Conservation (phyloP, 345 rosid species). For the Mangifera indica region DNA sequence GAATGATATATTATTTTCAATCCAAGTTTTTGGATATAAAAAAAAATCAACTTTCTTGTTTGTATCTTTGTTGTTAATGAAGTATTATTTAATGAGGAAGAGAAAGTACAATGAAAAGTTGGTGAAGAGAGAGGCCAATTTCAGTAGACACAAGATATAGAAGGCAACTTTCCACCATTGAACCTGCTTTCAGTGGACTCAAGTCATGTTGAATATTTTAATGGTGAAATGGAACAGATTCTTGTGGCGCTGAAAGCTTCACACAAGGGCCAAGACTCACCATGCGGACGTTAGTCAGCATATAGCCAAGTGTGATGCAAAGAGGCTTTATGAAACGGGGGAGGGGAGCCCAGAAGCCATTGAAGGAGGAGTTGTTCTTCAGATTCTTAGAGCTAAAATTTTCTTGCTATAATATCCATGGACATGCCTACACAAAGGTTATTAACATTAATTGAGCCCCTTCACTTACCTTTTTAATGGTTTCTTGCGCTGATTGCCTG, state of each 20-base stretch:
- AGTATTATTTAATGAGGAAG: too few relatives aligned
- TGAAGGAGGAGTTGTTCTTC: constrained; percentile 55
- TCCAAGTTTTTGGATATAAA: too few relatives aligned
- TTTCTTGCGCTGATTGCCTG: neutral
- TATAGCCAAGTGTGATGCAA: constrained; percentile 58
- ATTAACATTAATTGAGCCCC: neutral
- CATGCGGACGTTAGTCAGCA: constrained; percentile 59
- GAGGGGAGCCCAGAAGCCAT: constrained; percentile 45
- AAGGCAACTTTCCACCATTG: constrained; percentile 17
- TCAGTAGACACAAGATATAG: too few relatives aligned
- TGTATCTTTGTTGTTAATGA: too few relatives aligned
- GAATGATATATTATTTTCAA: too few relatives aligned
- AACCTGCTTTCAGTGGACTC: neutral
- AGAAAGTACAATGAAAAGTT: too few relatives aligned
- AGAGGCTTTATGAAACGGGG: constrained; percentile 52
- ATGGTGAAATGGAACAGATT: constrained; percentile 35
- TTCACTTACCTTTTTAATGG: neutral
- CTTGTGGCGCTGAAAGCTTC: constrained; percentile 58
- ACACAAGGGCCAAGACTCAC: constrained; percentile 68
- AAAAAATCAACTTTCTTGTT: too few relatives aligned
- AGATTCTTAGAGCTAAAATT: constrained; percentile 60
- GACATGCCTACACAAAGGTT: constrained; percentile 61
- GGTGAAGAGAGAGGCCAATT: neutral
- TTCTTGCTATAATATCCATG: constrained; percentile 61
- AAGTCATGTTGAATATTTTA: neutral